phyloP scores from a whole-genome alignment of 257 asterid genomes.

The Nicotiana noctiflora region DNA sequence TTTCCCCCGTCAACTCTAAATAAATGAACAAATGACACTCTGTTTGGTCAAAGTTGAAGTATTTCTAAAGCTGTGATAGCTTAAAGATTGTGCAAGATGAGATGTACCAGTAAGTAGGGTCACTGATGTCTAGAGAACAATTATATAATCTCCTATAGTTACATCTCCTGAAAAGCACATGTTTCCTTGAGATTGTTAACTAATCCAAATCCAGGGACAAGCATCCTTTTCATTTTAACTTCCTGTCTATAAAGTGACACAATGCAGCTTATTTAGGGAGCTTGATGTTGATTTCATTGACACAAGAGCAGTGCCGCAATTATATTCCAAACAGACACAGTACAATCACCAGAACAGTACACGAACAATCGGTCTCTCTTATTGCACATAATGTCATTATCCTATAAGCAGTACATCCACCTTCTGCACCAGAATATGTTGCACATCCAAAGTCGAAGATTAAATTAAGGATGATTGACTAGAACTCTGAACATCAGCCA shows the following conservation, averaged over 20 bases:
- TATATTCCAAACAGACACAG: background rate
- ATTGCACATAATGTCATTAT: background rate
- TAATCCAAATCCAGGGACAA: background rate
- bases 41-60: background rate
- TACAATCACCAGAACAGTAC: background rate
- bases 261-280: background rate
- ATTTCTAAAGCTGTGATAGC: background rate
- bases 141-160: background rate
- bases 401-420: background rate
- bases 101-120: constrained; percentile 3
- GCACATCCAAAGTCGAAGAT: background rate
- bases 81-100: background rate
- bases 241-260: background rate
- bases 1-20: background rate
- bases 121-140: background rate
- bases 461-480: background rate
- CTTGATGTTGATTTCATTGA: background rate
- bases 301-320: background rate
- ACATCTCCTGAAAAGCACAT: background rate
- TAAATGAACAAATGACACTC: background rate
- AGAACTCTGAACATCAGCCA: background rate
- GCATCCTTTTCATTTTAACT: background rate
- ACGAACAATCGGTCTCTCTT: background rate
- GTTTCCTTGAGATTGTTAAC: background rate
- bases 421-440: background rate